These are phyloP conservation scores for Penicillium odoratum DNA, from an alignment of 495 filamentous ascomycete genomes.

Conservation along the genomic window DNA sequence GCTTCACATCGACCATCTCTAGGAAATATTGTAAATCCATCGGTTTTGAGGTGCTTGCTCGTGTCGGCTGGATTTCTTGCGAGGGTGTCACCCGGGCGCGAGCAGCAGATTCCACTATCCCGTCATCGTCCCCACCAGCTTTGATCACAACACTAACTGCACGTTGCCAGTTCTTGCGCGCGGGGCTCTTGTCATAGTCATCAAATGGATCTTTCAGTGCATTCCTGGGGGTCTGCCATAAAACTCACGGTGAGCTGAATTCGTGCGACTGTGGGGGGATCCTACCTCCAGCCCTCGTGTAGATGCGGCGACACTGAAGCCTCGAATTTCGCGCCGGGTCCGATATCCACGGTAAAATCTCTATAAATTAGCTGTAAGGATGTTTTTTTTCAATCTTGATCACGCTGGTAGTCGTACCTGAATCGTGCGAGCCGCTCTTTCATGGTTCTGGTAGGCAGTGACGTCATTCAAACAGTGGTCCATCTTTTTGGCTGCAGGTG, in stretches of 20 bases:
- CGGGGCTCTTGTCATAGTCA: slow-evolving; percentile 32
- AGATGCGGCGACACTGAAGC: slow-evolving; percentile 62
- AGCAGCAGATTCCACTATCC: slow-evolving; percentile 18
- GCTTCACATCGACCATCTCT: slow-evolving; percentile 90
- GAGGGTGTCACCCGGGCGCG: slow-evolving; percentile 24
- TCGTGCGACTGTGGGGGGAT: not conserved
- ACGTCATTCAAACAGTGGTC: slow-evolving; percentile 21
- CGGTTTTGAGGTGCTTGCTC: slow-evolving; percentile 59
- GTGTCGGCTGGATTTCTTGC: slow-evolving; percentile 27
- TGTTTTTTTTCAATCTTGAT: no score
- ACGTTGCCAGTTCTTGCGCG: slow-evolving; percentile 73
- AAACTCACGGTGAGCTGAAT: not conserved
- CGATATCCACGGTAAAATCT: slow-evolving; percentile 71
- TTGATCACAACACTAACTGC: slow-evolving; percentile 66
- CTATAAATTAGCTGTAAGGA: slow-evolving; percentile 33
- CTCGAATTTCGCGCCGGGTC: slow-evolving; percentile 62
- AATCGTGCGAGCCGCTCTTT: slow-evolving; percentile 54
- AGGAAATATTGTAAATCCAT: slow-evolving; percentile 92
- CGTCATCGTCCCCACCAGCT: slow-evolving; percentile 63
- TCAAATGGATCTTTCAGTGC: slow-evolving; percentile 46
- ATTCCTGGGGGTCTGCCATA: not conserved
- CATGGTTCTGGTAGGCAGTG: slow-evolving; percentile 12
- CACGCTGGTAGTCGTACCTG: slow-evolving; percentile 28
- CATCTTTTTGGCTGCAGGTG: not conserved
- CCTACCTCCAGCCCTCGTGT: slow-evolving; percentile 66